Base-by-base conservation (phyloP, 2,329 filamentous ascomycete genomes). In the Chaetomium sp. region DNA sequence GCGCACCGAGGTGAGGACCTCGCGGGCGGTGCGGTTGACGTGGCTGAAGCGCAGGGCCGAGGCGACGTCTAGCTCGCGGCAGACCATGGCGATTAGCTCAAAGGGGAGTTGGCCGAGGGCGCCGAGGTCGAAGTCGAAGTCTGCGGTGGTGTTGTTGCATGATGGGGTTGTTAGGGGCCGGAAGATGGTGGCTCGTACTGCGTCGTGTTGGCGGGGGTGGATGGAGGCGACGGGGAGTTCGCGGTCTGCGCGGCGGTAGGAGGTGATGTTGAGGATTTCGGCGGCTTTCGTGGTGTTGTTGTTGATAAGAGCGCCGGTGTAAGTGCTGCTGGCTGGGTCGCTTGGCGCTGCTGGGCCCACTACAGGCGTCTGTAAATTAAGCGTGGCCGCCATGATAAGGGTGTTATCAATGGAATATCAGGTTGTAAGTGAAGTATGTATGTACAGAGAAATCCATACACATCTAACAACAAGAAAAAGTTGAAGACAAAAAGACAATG, bases 1-100 rank as follows among this genome's bases (percentile, higher is more conserved):
- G n/a, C 53, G 57, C 36, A 59, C 49, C 19, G 53, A 47, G n/a
- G 44, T 36, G 14, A 59, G 46, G 11, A 55, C 34, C 51, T 59
- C 57, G 49, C 57, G 57, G 11, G 57, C 47, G 42, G 44, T 53
- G 11, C 57, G 54, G 54, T 49, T 59, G 54, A 52, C 54, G 14
- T 59, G 57, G 54, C 48, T 56, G 57, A 59, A 49, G 34, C 53
- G 50, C 9, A 59, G 10, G 27, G 54, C 54, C 8, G 57, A 52
- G 19, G 34, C 32, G 19, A 56, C 49, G 54, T 59, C 57, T 27
- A 59, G 57, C 34, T 49, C 52, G 46, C 53, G 57, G 57, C 46
- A 48, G 46, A 59, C 52, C 14, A 52, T 41, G 14, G 57, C 56
- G 2, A 59, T 14, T 8, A 59, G 48, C 34, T 59, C 57, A 34